Base-by-base conservation (phyloP, 768 basidiomycete genomes). In the Boletus bicolor region DNA sequence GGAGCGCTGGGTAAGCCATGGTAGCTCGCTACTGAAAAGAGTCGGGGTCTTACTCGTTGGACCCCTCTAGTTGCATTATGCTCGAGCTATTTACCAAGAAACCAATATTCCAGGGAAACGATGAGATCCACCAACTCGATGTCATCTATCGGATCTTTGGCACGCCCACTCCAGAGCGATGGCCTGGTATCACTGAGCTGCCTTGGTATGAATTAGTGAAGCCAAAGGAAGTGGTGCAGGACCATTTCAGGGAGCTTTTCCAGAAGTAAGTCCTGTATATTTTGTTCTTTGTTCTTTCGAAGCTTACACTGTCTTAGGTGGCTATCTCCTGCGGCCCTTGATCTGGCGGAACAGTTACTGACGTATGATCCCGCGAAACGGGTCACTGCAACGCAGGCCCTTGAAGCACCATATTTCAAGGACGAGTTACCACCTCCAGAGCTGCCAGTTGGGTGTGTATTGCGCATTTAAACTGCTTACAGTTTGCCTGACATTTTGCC, bases 141-240 rank as follows among this genome's bases (percentile, higher is more conserved):
- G 89, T 89, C 34, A 88, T 99, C 56, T 97, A 93, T 76, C 85
- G 82, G 63, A 81, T 95, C 39, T 81, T 97, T 68, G 97, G 97
- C 19, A 95, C 95, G 2, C 96, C 97, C 0, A 86, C 83, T 26
- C 70, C 82, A 11, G 83, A 86, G 32, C 83, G 85, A 49, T 99
- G 97, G 97, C 81, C 89, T 5, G 85, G 82, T 14, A 75, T 98
- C 38, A 78, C 82, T 10, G 86, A 86, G 65, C 75, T 99, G 47
- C 97, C 97, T 2, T 99, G 97, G 97, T 99, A 93, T 67, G 97
- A 99, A 70, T 81, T 99, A n/a, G 88, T 99, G 48, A 94, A 92
- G 70, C 94, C 96, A 2, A 87, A 83, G 64, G 86, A 91, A 47
- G 69, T 73, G 12, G 73, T 93, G 10, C 80, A 82, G 15, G 89